These are phyloP conservation scores for Stereum hirsutum DNA, from an alignment of 1,284 basidiomycete species.

Conservation along the genomic window DNA sequence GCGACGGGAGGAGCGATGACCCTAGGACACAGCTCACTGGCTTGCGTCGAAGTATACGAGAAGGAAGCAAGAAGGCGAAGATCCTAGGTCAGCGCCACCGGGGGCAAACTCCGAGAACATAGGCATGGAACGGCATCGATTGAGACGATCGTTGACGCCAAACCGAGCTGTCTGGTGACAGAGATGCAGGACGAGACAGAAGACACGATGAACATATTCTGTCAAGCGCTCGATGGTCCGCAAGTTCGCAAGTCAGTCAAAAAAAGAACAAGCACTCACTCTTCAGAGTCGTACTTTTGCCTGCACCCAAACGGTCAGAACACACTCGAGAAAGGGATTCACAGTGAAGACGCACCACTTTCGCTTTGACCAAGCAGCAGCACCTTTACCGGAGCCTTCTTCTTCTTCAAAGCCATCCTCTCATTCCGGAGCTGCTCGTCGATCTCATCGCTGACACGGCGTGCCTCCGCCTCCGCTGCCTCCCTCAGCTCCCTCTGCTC, in stretches of 20 bases:
- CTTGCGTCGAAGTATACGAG: not conserved
- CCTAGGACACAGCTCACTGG: too few species aligned
- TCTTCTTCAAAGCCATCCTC: conserved; percentile 36
- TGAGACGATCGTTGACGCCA: too few species aligned
- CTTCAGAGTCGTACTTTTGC: conserved; percentile 44
- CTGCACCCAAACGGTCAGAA: conserved; percentile 15
- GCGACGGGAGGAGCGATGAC: not conserved
- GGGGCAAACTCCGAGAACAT: too few species aligned
- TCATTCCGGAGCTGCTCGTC: conserved; percentile 52
- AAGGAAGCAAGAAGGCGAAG: not conserved
- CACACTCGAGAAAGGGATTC: not conserved
- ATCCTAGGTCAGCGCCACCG: too few species aligned
- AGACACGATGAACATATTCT: too few species aligned
- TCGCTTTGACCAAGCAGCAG: conserved; percentile 64
- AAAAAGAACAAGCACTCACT: too few species aligned
- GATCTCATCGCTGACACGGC: conserved; percentile 48
- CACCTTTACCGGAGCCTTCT: conserved; percentile 43
- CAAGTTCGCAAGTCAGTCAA: too few species aligned
- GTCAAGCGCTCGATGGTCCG: too few species aligned
- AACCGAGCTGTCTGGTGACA: too few species aligned
- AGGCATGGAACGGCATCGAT: too few species aligned
- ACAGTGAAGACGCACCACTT: conserved; percentile 37
- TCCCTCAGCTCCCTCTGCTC: conserved; percentile 31
- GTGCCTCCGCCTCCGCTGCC: conserved; percentile 42
- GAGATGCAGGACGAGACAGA: too few species aligned